Conservation (phyloP, 2,329 filamentous ascomycete species). For the Colletotrichum paranaense region DNA sequence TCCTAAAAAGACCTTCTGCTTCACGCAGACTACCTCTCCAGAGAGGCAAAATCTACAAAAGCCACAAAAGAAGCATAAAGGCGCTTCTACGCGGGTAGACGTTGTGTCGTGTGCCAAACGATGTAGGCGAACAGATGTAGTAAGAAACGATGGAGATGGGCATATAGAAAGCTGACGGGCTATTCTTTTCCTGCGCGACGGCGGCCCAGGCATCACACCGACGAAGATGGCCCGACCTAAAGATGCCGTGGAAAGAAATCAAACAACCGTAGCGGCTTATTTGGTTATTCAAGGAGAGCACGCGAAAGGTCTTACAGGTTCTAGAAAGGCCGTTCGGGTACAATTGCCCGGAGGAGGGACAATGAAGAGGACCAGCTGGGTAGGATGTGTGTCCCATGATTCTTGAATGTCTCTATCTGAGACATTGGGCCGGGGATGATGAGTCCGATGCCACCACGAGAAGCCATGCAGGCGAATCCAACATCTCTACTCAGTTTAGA, state of each 20-base stretch:
- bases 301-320: not conserved
- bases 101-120: not conserved
- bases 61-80: not conserved
- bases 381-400: not conserved
- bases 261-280: not conserved
- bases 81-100: not conserved
- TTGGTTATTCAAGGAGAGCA: not conserved
- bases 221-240: not conserved
- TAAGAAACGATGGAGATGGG: not conserved
- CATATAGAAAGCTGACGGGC: not conserved
- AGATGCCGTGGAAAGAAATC: not conserved
- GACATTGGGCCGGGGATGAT: too few species aligned
- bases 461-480: not conserved
- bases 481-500: not conserved
- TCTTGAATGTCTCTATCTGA: not conserved
- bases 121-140: not conserved
- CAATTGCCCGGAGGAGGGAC: not conserved
- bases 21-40: not conserved
- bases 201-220: not conserved
- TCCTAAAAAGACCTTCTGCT: too few species aligned
- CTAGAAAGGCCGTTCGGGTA: constrained; percentile 1
- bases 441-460: not conserved
- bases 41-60: too few species aligned
- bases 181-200: not conserved
- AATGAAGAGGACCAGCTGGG: not conserved